These are phyloP conservation scores for Aspergillus sclerotialis DNA, from an alignment of 2,329 filamentous ascomycete genomes.

Conservation along the genomic window DNA sequence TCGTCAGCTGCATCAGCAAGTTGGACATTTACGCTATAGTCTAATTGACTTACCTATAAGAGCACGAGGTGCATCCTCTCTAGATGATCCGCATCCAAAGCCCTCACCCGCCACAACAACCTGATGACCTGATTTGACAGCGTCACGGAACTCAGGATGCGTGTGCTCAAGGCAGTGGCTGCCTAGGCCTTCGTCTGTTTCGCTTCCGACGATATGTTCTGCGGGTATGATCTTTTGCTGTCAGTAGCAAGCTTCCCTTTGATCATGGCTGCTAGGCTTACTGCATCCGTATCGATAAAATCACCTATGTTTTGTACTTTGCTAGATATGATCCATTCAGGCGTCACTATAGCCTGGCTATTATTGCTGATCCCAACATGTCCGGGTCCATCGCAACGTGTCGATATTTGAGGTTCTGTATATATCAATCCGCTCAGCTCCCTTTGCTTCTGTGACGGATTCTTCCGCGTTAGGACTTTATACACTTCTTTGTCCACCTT, in stretches of 20 bases:
- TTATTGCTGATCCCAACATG: not conserved
- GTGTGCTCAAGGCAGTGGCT: slow-evolving; percentile 36
- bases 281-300: slow-evolving; percentile 38
- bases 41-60: slow-evolving; percentile 27
- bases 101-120: slow-evolving; percentile 41
- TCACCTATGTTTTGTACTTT: slow-evolving; percentile 38
- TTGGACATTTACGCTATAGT: too few relatives aligned
- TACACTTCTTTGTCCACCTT: slow-evolving; percentile 13
- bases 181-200: slow-evolving; percentile 28
- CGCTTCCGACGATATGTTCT: slow-evolving; percentile 26
- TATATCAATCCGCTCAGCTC: not conserved
- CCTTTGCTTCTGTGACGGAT: not conserved
- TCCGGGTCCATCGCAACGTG: not conserved
- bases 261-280: slow-evolving; percentile 10
- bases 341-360: not conserved
- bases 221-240: slow-evolving; percentile 33
- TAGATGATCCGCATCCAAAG: slow-evolving; percentile 42
- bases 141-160: slow-evolving; percentile 34
- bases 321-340: slow-evolving; percentile 16
- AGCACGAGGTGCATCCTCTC: slow-evolving; percentile 39
- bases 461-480: not conserved
- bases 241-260: not conserved
- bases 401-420: not conserved
- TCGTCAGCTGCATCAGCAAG: not conserved
- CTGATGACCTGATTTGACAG: slow-evolving; percentile 28